Base-by-base conservation (phyloP, 257 asterid genomes). In the Anisodus tanguticus region DNA sequence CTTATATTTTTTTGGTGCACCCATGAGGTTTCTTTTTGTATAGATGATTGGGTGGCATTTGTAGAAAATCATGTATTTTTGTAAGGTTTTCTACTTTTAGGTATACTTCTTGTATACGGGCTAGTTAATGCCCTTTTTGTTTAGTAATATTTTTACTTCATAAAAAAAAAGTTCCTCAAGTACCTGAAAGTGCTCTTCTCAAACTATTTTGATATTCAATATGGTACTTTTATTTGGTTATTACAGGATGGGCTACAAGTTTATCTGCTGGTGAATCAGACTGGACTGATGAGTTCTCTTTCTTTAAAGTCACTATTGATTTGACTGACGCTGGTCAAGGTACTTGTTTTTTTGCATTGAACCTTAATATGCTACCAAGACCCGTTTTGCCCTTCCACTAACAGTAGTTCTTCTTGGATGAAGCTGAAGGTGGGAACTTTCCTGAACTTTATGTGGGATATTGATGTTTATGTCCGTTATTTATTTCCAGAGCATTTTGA, bases 241-340 rank as follows among this genome's bases (percentile, higher is more conserved):
- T 70, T 87, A 88, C 94, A 95, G 99, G 99, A 81, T 97, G 99
- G 99, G 98, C 98, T 68, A 93, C 98, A 60, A 87, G 99, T 88
- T 93, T 97, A 84, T 93, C 91, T 86, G 99, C 98, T 66, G 98
- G 99, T 82, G 99, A 94, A 93, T 92, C 98, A 88, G 98, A 95
- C 26, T 90, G 91, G 90, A 92, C 92, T 74, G 57, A 58, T 39
- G 96, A 93, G 63, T 97, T 87, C 86, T 86, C 99, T 6, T 94
- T 97, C 87, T 97, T 97, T 85, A 91, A 87, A 91, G 95, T 97
- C 57, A 83, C 8, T 79, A 90, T 97, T 85, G 98, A 93, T 68
- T 91, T 97, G 85, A 97, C 99, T 8, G 99, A 93, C 72, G 95
- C 95, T 86, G 99, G 99, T 80, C 97, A 95, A 70, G 97, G 99